Evolutionary conservation across 192 early-diverging fungal species (phyloP), one percentile per base, ranked within the genome.

Genomic region (Funneliformis mosseae): DNA sequence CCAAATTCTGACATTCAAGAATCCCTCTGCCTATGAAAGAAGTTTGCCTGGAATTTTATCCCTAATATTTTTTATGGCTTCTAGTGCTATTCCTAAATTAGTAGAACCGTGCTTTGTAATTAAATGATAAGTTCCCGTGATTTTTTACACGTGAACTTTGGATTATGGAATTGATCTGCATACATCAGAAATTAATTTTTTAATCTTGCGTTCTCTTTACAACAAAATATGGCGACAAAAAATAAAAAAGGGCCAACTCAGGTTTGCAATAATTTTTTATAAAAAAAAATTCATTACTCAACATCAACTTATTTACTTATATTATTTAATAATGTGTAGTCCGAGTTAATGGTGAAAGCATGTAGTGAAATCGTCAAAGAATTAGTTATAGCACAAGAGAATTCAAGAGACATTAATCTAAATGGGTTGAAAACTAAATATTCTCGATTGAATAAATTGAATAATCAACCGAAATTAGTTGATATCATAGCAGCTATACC

Each of bases 401-500:
- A 84, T 0, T 89, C 90, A 59, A 92, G 91, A 74, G 92, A 94
- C 59, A 91, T 97, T 74, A 98, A 98, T 83, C 88, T 99, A 18
- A 98, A 97, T 78, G 93, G 90, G 50, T 84, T 99, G 23, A 94
- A 94, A 76, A 88, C 88, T 72, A 90, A 92, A 76, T 88, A 94
- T 80, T 89, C 93, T n/a, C 83, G 92, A 16, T 84, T 86, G 28
- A 90, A 93, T 85, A 94, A 91, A 72, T 89, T 98, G 12, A 88
- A 90, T 62, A 92, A 92, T 45, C 97, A 97, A 85, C 98, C 98
- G 11, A 93, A 93, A 77, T 90, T 99, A 7, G 96, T 97, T 16
- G 98, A 99, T 82, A 99, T 99, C 72, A 98, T 99, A 66, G 95
- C 97, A 11, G 98, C 96, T 42, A 98, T 99, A 78, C 98, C 98